Conservation (phyloP, 139 green algal species). For the Picochlorum costavermella region DNA sequence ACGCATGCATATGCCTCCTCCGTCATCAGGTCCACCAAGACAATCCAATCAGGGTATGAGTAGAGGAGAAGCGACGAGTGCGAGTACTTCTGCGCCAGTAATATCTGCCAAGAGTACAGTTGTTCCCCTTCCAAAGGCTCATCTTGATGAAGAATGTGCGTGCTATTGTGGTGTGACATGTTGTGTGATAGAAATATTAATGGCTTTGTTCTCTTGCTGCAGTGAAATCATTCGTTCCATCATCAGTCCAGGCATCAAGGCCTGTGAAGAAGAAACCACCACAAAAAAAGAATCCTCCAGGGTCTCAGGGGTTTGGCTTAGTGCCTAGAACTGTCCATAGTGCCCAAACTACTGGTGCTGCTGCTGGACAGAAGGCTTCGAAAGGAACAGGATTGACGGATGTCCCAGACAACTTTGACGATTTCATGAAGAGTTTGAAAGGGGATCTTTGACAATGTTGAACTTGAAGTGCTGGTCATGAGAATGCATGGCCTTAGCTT, state of each 20-base stretch:
- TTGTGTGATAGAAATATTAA: not conserved
- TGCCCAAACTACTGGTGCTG: no score
- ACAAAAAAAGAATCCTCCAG: not conserved
- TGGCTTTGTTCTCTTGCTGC: not conserved
- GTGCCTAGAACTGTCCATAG: not conserved
- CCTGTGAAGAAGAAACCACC: not conserved
- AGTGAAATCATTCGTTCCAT: slow-evolving; percentile 57
- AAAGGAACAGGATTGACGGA: not conserved
- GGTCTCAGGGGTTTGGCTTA: slow-evolving; percentile 2
- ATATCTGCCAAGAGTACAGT: slow-evolving; percentile 64
- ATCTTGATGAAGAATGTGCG: slow-evolving; percentile 45
- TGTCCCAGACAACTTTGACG: slow-evolving; percentile 7
- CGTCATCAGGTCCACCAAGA: not conserved
- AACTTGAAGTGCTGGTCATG: no score
- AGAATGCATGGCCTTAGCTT: no score
- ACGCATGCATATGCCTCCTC: not conserved
- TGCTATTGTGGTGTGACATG: not conserved
- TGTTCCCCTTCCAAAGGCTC: slow-evolving; percentile 54
- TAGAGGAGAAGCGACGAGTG: not conserved
- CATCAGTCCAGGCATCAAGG: slow-evolving; percentile 40
- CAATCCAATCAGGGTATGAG: not conserved
- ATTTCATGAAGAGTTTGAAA: slow-evolving; percentile 18
- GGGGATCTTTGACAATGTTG: not conserved
- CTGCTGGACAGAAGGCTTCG: not conserved
- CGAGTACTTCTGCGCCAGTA: slow-evolving; percentile 20